Base-by-base conservation (phyloP, 2,329 filamentous ascomycete genomes). In the Pyrenophora tritici-repentis region DNA sequence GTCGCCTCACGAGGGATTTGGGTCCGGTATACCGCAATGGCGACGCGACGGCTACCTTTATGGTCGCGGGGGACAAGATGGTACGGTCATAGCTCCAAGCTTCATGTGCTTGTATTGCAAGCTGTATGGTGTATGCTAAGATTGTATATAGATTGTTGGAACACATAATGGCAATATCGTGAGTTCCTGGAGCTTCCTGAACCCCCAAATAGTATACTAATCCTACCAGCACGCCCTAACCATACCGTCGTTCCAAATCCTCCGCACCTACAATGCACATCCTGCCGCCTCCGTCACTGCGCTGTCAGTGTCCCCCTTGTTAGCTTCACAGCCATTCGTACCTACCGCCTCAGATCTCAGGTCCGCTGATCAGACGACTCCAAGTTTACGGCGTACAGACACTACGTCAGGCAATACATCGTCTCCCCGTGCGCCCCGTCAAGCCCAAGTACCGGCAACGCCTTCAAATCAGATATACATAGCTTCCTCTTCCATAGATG, bases 161-260 rank as follows among this genome's bases (percentile, higher is more conserved):
- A 97, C 94, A 26, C 93, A 99, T 73, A 96, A 96, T 76, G 94
- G 94, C 65, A 96, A 94, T 67, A 93, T 97, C 66, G 91, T 95
- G 81, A 79, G 88, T 77, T n/a, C 18, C 22, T 20, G 17, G 8
- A 12, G 36, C 31, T 45, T 53, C 41, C 26, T 12, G 18, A 39
- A 35, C 14, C 24, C 4, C 24, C 36, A 9, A 10, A 10, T 4
- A 12, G 9, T 29, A 42, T 50, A 32, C 55, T 67, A 35, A 66
- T 42, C 14, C 36, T 13, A 22, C 20, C 63, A 94, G 90, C 89
- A 99, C 78, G 87, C 96, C 55, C 78, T 97, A 39, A 88, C 90
- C 58, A 75, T 97, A 14, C 92, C 94, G 1, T 84, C 86, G 5
- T 89, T 97, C 69, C 86, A 93, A 60, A 79, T 88, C 3, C 75